A percentile compares a stretch with the other conserved stretches of the same genome.
These are phyloP conservation scores for Tolypocladium inflatum DNA, from an alignment of 2,329 filamentous ascomycete species.

Conservation along the genomic window DNA sequence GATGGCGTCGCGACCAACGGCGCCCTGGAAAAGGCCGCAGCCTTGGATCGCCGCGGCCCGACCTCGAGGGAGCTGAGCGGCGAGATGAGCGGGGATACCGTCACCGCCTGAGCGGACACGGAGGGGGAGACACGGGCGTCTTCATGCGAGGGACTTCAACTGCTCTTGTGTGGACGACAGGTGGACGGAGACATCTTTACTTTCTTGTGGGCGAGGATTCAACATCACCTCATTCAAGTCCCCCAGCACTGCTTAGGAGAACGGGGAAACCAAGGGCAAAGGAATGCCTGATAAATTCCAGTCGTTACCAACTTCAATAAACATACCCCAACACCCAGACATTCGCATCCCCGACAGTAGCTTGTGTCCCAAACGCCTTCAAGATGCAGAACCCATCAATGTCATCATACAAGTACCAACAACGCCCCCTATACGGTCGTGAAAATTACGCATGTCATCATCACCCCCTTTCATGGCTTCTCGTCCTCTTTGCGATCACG, in stretches of 20 bases:
- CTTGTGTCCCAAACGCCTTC: background rate
- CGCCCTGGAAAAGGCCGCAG: slow-evolving; percentile 4
- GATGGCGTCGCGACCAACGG: slow-evolving; percentile 2
- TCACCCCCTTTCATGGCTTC: background rate
- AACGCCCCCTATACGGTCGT: background rate
- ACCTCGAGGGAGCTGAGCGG: slow-evolving; percentile 47
- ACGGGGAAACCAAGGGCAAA: background rate
- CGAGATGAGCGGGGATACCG: slow-evolving; percentile 54
- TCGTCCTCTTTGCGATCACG: slow-evolving; percentile 15
- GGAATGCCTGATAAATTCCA: background rate
- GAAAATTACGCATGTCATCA: background rate
- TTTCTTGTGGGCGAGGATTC: slow-evolving; percentile 5
- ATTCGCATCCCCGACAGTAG: background rate
- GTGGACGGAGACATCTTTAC: background rate
- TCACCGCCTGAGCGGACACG: slow-evolving; percentile 11
- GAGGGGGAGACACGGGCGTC: background rate
- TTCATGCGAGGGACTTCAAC: slow-evolving; percentile 1
- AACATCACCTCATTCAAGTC: slow-evolving; percentile 1
- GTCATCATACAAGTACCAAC: background rate
- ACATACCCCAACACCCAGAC: background rate
- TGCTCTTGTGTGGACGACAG: slow-evolving; percentile 1
- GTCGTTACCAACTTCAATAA: background rate
- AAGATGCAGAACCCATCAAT: background rate
- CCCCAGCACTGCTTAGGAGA: background rate
- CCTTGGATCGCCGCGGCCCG: slow-evolving; percentile 29